Base-by-base conservation (phyloP, 208 protist genomes). In the Trypanosoma mega region DNA sequence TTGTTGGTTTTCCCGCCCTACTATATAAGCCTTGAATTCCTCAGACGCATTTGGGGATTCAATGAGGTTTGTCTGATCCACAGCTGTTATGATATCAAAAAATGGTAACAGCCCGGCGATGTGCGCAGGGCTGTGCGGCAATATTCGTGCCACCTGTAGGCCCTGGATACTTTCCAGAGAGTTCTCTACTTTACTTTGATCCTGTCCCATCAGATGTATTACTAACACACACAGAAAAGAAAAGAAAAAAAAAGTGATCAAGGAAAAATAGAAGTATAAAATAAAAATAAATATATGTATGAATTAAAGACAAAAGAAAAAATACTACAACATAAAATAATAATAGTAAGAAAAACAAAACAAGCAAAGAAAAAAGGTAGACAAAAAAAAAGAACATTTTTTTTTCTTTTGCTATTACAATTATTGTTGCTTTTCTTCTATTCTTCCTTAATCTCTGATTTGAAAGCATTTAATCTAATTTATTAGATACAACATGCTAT, bases 81-180 rank as follows among this genome's bases (percentile, higher is more conserved):
- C 52, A 2, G 76, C 80, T 18, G 69, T 79, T 50, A 96, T 90
- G 31, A 96, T 80, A 71, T 96, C 90, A 53, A 96, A 96, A 58
- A 85, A 96, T 2, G 90, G 87, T 21, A 92, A 47, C 16, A 96
- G 54, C 3, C 90, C 90, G 2, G 73, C 71, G n/a, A 66, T 48
- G 50, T 92, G 77, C 1, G 90, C 87, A 8, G 86, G 85, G 56
- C 87, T 92, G 55, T 80, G 55, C 0, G 85, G 84, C 11, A 93
- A 48, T 16, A 96, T 47, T 14, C 87, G 80, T 3, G 75, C 78
- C 9, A 96, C 51, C 52, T 96, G 87, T 49, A 96, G 88, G 26
- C 90, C 90, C 16, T 79, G 58, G 14, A 93, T 62, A 14, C 57
- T 63, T 26, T 63, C 18, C 9, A 64, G 18, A 33, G 53, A n/a